Evolutionary conservation across 2,329 filamentous ascomycete species (phyloP), one percentile per base, ranked within the genome.

Genomic region (Phialocephala sp.): DNA sequence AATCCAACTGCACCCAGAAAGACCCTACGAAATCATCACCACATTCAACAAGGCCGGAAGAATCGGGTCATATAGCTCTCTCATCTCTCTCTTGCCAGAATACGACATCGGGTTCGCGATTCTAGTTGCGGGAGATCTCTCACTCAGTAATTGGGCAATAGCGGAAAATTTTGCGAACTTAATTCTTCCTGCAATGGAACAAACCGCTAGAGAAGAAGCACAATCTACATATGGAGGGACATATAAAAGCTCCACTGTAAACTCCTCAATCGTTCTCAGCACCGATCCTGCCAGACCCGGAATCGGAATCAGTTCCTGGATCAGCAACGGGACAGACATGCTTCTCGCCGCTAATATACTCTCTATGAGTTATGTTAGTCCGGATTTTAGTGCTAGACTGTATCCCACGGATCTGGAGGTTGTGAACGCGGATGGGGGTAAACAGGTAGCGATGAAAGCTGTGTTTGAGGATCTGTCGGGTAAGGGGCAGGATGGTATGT

Each of bases 321-420:
- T 66, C 24, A 61, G 47, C n/a, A 68, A 68, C 37, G 64, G 64
- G 18, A 65, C 66, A 5, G 66, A 68, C 35, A 66, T 66, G 64
- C 24, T 43, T 8, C 37, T 56, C n/a, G 35, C 43, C 8, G 43
- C 37, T 5, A 37, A 37, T 8, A 3, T 20, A 4, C 37, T 66
- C 4, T 36, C 45, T 9, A 55, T 43, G 11, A 56, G 22, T 22
- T 55, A 56, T 11, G 35, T 55, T 18, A 55, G 59, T 50, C 11
- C 39, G 4, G n/a, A 55, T 27, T 60, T 60, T 18, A 60, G 56
- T 9, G 45, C 50, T 14, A 37, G 64, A 32, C 32, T 66, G 45
- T 66, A 66, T 60, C 60, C 64, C 5, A 66, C 64, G 12, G 64
- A 62, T 35, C 64, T 66, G 9, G 15, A 41, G 27, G 35, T 50